phyloP scores from a whole-genome alignment of 2,329 filamentous ascomycete species.

The Calycina marina region DNA sequence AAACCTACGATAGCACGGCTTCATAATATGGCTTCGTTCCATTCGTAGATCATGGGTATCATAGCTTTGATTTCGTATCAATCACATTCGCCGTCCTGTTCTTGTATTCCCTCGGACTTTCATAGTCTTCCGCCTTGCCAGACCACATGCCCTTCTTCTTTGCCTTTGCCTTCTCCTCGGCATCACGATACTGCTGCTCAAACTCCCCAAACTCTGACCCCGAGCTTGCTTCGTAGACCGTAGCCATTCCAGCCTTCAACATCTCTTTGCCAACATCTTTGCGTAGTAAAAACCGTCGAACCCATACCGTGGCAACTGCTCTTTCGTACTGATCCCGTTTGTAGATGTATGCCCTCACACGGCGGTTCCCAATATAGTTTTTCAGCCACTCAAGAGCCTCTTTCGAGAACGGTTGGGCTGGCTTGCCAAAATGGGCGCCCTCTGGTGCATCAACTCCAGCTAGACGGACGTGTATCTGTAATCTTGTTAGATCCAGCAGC shows the following conservation, averaged over 20 bases:
- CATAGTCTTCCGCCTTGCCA: slow-evolving; percentile 44
- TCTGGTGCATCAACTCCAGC: slow-evolving; percentile 92
- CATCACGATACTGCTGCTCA: slow-evolving; percentile 47
- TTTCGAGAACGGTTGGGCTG: slow-evolving; percentile 67
- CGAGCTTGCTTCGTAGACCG: slow-evolving; percentile 83
- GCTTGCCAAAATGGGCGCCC: slow-evolving; percentile 77
- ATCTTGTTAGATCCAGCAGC: neutral
- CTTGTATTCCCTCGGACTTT: slow-evolving; percentile 86
- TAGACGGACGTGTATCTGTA: slow-evolving; percentile 71
- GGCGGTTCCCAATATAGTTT: slow-evolving; percentile 51
- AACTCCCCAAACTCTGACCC: slow-evolving; percentile 77
- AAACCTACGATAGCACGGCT: no score
- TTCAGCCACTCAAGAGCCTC: slow-evolving; percentile 78
- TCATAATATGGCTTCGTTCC: no score
- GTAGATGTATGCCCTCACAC: slow-evolving; percentile 72
- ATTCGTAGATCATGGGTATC: slow-evolving; percentile 6
- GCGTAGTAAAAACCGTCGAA: slow-evolving; percentile 49
- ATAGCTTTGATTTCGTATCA: slow-evolving; percentile 16
- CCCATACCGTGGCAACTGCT: slow-evolving; percentile 72
- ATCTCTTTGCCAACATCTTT: slow-evolving; percentile 81
- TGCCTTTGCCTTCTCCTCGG: slow-evolving; percentile 51
- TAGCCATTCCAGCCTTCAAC: slow-evolving; percentile 72
- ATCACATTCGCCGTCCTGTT: slow-evolving; percentile 28
- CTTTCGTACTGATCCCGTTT: slow-evolving; percentile 84
- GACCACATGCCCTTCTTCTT: slow-evolving; percentile 65